A percentile compares a stretch with the other conserved stretches of the same genome.
Evolutionary conservation across 2,329 filamentous ascomycete genomes (phyloP).

Genomic region (Phaeomoniella chlamydospora): DNA sequence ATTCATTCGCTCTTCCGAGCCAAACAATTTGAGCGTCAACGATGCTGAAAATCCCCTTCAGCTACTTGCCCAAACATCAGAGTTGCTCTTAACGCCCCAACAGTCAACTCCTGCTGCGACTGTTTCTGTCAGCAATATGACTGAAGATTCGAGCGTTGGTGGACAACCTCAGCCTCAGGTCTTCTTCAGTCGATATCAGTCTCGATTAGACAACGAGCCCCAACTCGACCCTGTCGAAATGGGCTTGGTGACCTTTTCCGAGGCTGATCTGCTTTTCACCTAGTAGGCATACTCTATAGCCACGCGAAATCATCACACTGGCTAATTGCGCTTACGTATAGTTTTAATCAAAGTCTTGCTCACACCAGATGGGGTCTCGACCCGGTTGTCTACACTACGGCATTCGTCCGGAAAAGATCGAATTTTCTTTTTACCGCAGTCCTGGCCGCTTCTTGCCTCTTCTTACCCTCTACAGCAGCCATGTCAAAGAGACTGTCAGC

Average conservation of each 20-base stretch:
- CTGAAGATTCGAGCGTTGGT: background rate
- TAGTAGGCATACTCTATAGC: slow-evolving; percentile 35
- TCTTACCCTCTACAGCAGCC: slow-evolving; percentile 48
- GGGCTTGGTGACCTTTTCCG: slow-evolving; percentile 51
- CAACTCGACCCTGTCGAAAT: slow-evolving; percentile 57
- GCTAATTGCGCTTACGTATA: slow-evolving; percentile 16
- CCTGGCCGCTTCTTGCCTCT: slow-evolving; percentile 52
- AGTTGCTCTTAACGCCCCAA: background rate
- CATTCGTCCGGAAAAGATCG: slow-evolving; percentile 53
- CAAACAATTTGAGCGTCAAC: slow-evolving; percentile 47
- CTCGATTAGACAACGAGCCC: slow-evolving; percentile 46
- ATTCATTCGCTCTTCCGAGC: slow-evolving; percentile 9
- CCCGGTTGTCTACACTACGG: slow-evolving; percentile 47
- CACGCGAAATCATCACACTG: background rate
- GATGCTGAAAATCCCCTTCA: slow-evolving; percentile 65
- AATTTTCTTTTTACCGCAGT: slow-evolving; percentile 60
- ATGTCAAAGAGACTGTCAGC: slow-evolving; percentile 51
- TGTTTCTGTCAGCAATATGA: background rate
- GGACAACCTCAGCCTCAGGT: slow-evolving; percentile 33
- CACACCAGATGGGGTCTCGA: slow-evolving; percentile 65
- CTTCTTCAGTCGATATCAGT: slow-evolving; percentile 53
- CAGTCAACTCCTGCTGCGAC: background rate
- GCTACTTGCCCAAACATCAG: slow-evolving; percentile 54
- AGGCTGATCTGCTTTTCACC: slow-evolving; percentile 48
- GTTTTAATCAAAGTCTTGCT: slow-evolving; percentile 55